These are phyloP conservation scores for Saccharomyces hybrid DNA, from an alignment of 1,139 yeast species.

Conservation along the genomic window DNA sequence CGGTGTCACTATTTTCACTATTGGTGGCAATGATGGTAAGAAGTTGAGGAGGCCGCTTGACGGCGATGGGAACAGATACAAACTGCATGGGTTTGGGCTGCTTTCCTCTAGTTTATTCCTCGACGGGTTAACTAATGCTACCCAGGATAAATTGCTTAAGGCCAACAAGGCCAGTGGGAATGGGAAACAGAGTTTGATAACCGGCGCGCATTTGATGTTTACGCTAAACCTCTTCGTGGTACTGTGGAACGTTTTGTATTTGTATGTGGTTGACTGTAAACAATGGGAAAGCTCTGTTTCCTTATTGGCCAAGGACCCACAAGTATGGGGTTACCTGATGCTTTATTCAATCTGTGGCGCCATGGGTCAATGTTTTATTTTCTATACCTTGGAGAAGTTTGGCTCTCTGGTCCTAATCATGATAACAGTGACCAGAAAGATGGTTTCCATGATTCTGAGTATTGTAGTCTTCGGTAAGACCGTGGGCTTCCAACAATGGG, in stretches of 20 bases:
- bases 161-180: conserved; percentile 31
- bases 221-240: conserved; percentile 48
- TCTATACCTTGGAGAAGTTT: conserved; percentile 70
- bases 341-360: conserved; percentile 77
- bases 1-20: conserved; percentile 77
- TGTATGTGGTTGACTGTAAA: conserved; percentile 21
- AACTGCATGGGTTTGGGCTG: conserved; percentile 48
- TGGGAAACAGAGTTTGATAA: conserved; percentile 42
- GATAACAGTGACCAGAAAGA: conserved; percentile 91
- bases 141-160: conserved; percentile 79
- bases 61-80: background rate
- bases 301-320: conserved; percentile 38
- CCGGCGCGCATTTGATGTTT: conserved; percentile 86
- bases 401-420: conserved; percentile 82
- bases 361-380: conserved; percentile 86
- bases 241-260: conserved; percentile 38
- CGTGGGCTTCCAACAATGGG: conserved; percentile 59
- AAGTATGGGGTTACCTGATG: conserved; percentile 50
- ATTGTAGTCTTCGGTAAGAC: conserved; percentile 78
- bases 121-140: conserved; percentile 88
- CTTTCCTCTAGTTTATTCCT: conserved; percentile 58
- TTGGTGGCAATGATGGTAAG: conserved; percentile 31
- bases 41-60: conserved; percentile 4
- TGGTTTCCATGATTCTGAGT: conserved; percentile 88
- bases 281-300: conserved; percentile 16